A percentile compares a stretch with the other conserved stretches of the same genome.
Evolutionary conservation across 495 filamentous ascomycete species (phyloP).

Genomic region (Chlorociboria aeruginascens): DNA sequence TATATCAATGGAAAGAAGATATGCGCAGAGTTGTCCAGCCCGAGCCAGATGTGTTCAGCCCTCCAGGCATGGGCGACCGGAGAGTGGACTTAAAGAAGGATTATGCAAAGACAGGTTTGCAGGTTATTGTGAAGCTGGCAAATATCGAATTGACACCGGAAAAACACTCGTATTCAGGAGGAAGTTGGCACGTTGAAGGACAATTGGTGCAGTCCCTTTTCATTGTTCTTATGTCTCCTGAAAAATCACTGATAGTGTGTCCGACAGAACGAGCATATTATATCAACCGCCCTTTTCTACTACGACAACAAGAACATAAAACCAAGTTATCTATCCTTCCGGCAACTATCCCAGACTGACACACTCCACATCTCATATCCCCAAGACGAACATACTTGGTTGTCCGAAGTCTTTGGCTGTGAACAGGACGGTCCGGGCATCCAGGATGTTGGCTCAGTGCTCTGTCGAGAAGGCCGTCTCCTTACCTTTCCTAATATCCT

Average conservation of each 20-base stretch:
- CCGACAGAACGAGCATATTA: conserved; percentile 39
- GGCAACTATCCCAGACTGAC: conserved; percentile 20
- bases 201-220: neutral
- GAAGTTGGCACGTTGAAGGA: conserved; percentile 26
- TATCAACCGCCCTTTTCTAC: conserved; percentile 48
- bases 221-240: neutral
- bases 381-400: conserved; percentile 5
- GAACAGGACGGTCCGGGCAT: conserved; percentile 3
- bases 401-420: conserved; percentile 2
- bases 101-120: conserved; percentile 20
- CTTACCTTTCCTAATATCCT: conserved; percentile 32
- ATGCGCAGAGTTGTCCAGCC: neutral
- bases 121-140: conserved; percentile 27
- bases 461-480: conserved; percentile 23
- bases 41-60: neutral
- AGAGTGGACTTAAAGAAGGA: conserved; percentile 1
- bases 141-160: conserved; percentile 26
- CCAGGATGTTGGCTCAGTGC: conserved; percentile 25
- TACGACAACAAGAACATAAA: conserved; percentile 52
- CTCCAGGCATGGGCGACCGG: no score
- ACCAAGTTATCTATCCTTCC: conserved; percentile 38
- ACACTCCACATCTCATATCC: conserved; percentile 3
- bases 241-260: neutral
- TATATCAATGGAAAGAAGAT: conserved; percentile 1
- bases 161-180: conserved; percentile 21